These are phyloP conservation scores for Verbascum thapsus DNA, from an alignment of 257 asterid species.

Conservation along the genomic window DNA sequence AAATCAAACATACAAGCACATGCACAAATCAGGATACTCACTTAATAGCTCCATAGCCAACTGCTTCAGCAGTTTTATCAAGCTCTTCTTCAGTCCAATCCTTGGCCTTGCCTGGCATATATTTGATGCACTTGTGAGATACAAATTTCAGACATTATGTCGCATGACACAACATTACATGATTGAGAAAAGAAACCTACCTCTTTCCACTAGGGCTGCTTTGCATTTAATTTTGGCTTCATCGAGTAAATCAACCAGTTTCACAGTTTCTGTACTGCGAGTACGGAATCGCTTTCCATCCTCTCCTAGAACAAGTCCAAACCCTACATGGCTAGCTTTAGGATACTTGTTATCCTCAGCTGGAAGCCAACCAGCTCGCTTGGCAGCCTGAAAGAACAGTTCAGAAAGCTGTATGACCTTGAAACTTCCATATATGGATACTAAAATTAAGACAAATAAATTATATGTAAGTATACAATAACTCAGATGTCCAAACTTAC, in stretches of 20 bases:
- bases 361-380: constrained; percentile 91
- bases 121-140: constrained; percentile 23
- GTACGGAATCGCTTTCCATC: constrained; percentile 93
- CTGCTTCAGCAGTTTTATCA: constrained; percentile 89
- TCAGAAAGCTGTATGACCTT: constrained; percentile 22
- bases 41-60: constrained; percentile 98
- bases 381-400: constrained; percentile 74
- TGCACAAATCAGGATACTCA: constrained; percentile 41
- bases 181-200: constrained; percentile 35
- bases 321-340: constrained; percentile 81
- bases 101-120: constrained; percentile 64
- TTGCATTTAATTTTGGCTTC: constrained; percentile 90
- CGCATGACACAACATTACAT: neutral
- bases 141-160: constrained; percentile 19
- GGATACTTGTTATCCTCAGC: constrained; percentile 65
- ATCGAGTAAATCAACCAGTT: constrained; percentile 82
- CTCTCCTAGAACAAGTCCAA: constrained; percentile 91
- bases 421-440: constrained; percentile 19
- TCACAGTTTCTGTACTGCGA: constrained; percentile 89
- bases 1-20: neutral
- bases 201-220: constrained; percentile 73
- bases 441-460: no score
- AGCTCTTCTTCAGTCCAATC: constrained; percentile 91
- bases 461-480: no score
- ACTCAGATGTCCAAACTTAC: constrained; percentile 53